phyloP scores from a whole-genome alignment of 2,329 filamentous ascomycete species.

The Talaromyces sp. region DNA sequence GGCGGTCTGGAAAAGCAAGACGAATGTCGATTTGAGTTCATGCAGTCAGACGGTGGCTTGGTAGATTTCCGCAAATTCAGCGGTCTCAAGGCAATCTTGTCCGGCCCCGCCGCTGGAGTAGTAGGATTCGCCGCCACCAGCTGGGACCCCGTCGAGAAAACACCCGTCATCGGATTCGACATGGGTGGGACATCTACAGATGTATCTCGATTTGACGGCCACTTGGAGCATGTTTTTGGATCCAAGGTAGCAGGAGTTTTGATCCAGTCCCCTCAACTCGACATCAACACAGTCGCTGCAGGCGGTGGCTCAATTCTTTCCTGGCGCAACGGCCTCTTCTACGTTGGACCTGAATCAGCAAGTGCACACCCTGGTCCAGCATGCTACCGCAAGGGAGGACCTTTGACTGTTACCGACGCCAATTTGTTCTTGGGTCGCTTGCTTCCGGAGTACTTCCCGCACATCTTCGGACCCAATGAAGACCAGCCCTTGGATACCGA shows the following conservation, averaged over 20 bases:
- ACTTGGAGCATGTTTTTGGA: conserved; percentile 92
- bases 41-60: conserved; percentile 83
- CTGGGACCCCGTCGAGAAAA: conserved; percentile 79
- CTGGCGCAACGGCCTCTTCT: conserved; percentile 87
- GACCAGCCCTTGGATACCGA: conserved; percentile 77
- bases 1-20: conserved; percentile 75
- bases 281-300: conserved; percentile 93
- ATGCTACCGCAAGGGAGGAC: conserved; percentile 89
- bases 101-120: conserved; percentile 89
- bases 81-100: conserved; percentile 83
- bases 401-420: conserved; percentile 87
- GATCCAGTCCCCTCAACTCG: conserved; percentile 86
- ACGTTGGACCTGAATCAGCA: conserved; percentile 89
- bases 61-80: conserved; percentile 68
- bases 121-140: conserved; percentile 91
- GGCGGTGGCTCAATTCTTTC: conserved; percentile 73
- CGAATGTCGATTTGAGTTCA: conserved; percentile 83
- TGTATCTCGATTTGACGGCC: conserved; percentile 80
- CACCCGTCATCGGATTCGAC: conserved; percentile 89
- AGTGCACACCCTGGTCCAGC: conserved; percentile 89
- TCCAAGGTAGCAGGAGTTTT: conserved; percentile 93
- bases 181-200: conserved; percentile 96
- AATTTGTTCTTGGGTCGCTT: conserved; percentile 86
- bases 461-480: conserved; percentile 91
- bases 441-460: conserved; percentile 90